Conservation (phyloP, 345 rosid genomes). For the Eucalyptus guilfoylei region DNA sequence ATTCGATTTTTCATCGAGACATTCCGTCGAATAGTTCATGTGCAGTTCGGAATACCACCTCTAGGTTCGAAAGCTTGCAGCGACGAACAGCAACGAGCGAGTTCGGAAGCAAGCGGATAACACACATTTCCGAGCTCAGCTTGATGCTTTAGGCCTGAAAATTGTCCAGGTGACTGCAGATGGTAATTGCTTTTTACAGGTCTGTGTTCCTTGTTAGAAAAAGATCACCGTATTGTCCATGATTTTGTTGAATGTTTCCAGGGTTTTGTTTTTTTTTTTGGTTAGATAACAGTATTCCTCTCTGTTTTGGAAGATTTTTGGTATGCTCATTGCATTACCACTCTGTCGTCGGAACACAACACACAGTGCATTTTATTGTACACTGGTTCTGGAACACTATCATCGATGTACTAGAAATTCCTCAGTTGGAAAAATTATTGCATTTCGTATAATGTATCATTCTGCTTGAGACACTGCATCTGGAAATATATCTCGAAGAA, state of each 20-base stretch:
- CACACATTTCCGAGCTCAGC: constrained; percentile 50
- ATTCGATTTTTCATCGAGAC: no score
- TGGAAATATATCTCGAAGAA: not conserved
- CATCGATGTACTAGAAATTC: not conserved
- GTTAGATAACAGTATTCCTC: not conserved
- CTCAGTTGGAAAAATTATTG: not conserved
- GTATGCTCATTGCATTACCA: not conserved
- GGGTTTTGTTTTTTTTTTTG: not conserved
- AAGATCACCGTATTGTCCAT: not conserved
- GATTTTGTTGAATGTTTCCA: not conserved
- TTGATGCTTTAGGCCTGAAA: constrained; percentile 59
- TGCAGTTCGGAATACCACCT: no score
- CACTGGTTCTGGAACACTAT: not conserved
- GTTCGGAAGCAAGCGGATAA: constrained; percentile 42
- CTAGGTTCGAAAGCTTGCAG: no score
- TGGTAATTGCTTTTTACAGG: constrained; percentile 99
- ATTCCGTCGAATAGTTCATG: no score
- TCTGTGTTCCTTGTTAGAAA: constrained; percentile 13
- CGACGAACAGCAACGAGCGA: no score
- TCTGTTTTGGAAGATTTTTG: not conserved
- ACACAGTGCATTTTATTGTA: not conserved
- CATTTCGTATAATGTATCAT: not conserved
- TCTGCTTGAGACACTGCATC: not conserved
- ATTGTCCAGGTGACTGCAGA: constrained; percentile 77
- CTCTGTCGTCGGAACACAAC: not conserved